Evolutionary conservation across 352 stramenopile species (phyloP).

Genomic region (Hyaloperonospora arabidopsidis): DNA sequence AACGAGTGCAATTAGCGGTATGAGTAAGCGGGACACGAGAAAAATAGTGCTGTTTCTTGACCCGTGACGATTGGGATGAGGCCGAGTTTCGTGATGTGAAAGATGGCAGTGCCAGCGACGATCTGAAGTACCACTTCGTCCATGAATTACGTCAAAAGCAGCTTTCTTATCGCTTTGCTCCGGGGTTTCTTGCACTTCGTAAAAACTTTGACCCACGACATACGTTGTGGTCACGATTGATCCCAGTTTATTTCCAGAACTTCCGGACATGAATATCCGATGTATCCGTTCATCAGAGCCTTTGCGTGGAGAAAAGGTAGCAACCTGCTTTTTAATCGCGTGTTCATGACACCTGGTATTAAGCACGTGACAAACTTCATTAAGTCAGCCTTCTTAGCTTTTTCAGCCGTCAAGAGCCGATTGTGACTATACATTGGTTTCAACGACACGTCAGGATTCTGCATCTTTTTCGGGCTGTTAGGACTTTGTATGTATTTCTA

Average conservation of each 20-base stretch:
- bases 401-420: not conserved
- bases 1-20: slow-evolving; percentile 29
- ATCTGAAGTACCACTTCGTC: slow-evolving; percentile 33
- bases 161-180: slow-evolving; percentile 27
- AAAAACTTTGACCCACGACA: slow-evolving; percentile 35
- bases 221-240: slow-evolving; percentile 37
- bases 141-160: slow-evolving; percentile 30
- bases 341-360: slow-evolving; percentile 38
- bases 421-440: slow-evolving; percentile 21
- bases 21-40: slow-evolving; percentile 35
- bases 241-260: slow-evolving; percentile 39
- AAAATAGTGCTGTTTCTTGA: slow-evolving; percentile 27
- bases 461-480: no score
- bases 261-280: slow-evolving; percentile 16
- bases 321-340: slow-evolving; percentile 35
- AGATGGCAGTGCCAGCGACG: slow-evolving; percentile 25
- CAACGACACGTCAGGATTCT: not conserved
- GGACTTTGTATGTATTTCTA: no score
- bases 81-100: slow-evolving; percentile 16
- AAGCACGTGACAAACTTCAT: slow-evolving; percentile 5
- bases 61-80: slow-evolving; percentile 23
- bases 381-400: no score
- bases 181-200: slow-evolving; percentile 24
- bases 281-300: no score
- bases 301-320: slow-evolving; percentile 30